Conservation (phyloP, 805 yeast genomes). For the Citeromyces nyonsensis region DNA sequence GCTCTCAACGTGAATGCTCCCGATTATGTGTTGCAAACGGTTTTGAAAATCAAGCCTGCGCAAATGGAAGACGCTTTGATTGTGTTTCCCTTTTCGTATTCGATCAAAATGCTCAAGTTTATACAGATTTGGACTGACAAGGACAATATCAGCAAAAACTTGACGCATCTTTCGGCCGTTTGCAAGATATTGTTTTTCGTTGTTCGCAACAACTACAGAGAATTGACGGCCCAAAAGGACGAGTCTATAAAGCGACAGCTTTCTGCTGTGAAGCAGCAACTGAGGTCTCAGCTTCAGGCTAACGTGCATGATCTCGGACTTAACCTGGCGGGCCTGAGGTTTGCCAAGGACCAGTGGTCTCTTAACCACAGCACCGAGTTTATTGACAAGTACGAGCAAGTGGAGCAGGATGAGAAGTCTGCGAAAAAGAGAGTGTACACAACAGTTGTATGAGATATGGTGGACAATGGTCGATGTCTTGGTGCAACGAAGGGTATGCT, state of each 20-base stretch:
- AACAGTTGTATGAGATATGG: slow-evolving; percentile 10
- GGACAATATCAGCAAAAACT: slow-evolving; percentile 23
- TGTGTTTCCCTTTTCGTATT: slow-evolving; percentile 81
- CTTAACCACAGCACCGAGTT: slow-evolving; percentile 59
- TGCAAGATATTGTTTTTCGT: slow-evolving; percentile 68
- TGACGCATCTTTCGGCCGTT: slow-evolving; percentile 40
- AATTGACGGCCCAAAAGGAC: slow-evolving; percentile 58
- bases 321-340: slow-evolving; percentile 73
- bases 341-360: slow-evolving; percentile 65
- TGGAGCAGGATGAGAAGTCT: slow-evolving; percentile 31
- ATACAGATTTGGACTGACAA: slow-evolving; percentile 59
- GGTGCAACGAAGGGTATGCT: too few species aligned
- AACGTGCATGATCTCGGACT: slow-evolving; percentile 56
- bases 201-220: slow-evolving; percentile 60
- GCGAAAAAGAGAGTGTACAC: slow-evolving; percentile 61
- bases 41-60: slow-evolving; percentile 59
- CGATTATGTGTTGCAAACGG: slow-evolving; percentile 60
- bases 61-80: slow-evolving; percentile 88
- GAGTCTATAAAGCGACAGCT: slow-evolving; percentile 48
- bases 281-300: slow-evolving; percentile 37
- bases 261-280: slow-evolving; percentile 40
- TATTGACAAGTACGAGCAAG: slow-evolving; percentile 49
- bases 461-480: too few species aligned
- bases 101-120: slow-evolving; percentile 53
- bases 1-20: slow-evolving; percentile 64